phyloP scores from a whole-genome alignment of 2,329 filamentous ascomycete genomes.

The Reticulascus tulasneorum region DNA sequence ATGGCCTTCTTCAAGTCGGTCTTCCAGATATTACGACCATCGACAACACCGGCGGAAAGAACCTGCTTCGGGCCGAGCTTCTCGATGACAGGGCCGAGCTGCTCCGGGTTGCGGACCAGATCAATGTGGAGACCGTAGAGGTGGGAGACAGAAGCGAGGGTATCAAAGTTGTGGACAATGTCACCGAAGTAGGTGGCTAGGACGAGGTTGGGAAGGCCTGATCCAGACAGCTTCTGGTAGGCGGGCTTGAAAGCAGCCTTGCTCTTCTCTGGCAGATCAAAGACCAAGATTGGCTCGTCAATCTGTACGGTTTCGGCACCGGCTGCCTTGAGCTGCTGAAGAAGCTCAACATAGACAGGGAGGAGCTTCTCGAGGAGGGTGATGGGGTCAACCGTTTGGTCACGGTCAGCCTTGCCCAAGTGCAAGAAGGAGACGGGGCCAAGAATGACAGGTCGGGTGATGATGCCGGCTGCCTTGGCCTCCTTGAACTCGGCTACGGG shows the following conservation, averaged over 20 bases:
- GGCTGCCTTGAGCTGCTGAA: conserved; percentile 89
- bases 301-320: conserved; percentile 97
- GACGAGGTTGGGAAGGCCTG: conserved; percentile 82
- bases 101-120: conserved; percentile 96
- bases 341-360: conserved; percentile 90
- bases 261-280: conserved; percentile 82
- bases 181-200: conserved; percentile 99
- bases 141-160: conserved; percentile 63
- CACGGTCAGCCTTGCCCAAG: conserved; percentile 97
- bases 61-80: conserved; percentile 85
- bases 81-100: conserved; percentile 79
- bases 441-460: conserved; percentile 88
- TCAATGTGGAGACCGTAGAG: conserved; percentile 83
- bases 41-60: conserved; percentile 93
- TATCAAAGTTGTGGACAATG: conserved; percentile 96
- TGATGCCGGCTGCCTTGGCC: conserved; percentile 94
- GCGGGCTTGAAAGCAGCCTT: conserved; percentile 98
- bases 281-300: conserved; percentile 95
- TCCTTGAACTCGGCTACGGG: conserved; percentile 91
- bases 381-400: conserved; percentile 88
- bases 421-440: conserved; percentile 97
- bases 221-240: conserved; percentile 80
- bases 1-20: conserved; percentile 97
- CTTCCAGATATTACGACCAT: conserved; percentile 99
- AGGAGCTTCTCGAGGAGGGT: conserved; percentile 89